Conservation (phyloP, 345 rosid genomes). For the Rhizophora apiculata region DNA sequence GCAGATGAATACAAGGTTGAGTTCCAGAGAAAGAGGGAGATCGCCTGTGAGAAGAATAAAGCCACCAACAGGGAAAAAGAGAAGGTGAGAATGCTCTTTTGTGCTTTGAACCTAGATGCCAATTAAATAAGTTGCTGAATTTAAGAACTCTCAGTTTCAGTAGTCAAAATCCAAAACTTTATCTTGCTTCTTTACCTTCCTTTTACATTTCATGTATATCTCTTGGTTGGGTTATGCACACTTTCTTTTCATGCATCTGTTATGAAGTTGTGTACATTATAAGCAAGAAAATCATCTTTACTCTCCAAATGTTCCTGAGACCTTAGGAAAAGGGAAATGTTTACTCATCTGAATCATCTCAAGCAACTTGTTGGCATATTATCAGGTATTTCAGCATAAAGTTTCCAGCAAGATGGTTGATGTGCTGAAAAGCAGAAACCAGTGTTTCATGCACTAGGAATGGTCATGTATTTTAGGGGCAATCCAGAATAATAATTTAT, state of each 20-base stretch:
- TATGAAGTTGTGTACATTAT: neutral
- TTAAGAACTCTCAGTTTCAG: neutral
- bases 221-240: too few species aligned
- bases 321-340: neutral
- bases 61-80: constrained; percentile 63
- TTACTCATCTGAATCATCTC: neutral
- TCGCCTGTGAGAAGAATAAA: constrained; percentile 56
- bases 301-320: neutral
- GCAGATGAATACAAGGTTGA: constrained; percentile 61
- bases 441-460: neutral
- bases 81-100: constrained; percentile 48
- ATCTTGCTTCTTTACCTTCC: too few species aligned
- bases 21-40: constrained; percentile 54
- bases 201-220: too few species aligned
- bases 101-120: neutral
- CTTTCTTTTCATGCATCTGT: too few species aligned
- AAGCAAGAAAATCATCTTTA: neutral
- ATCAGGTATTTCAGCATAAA: neutral
- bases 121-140: neutral
- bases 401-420: neutral
- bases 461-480: neutral
- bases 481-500: neutral
- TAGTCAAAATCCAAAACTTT: too few species aligned
- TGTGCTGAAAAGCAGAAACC: neutral
- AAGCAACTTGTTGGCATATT: neutral